Evolutionary conservation across 1,284 basidiomycete species (phyloP).

Genomic region (Cryptococcus wingfieldii): DNA sequence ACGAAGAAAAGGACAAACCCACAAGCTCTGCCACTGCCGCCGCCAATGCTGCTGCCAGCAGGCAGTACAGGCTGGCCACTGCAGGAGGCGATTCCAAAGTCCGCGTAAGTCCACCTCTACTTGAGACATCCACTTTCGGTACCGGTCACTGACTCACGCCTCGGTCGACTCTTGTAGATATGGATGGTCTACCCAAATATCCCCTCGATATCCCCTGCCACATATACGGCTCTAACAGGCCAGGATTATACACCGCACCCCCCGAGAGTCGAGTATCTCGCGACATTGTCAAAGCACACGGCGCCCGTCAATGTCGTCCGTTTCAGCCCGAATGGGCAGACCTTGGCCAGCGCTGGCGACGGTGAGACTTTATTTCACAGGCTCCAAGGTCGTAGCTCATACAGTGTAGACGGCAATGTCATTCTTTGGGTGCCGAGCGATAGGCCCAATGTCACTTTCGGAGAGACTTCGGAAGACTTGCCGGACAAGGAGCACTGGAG

Average conservation of each 20-base stretch:
- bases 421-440: slow-evolving; percentile 88
- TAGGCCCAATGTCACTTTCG: slow-evolving; percentile 69
- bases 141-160: background rate
- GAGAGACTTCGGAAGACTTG: slow-evolving; percentile 69
- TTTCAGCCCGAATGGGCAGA: slow-evolving; percentile 91
- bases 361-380: slow-evolving; percentile 56
- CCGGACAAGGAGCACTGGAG: slow-evolving; percentile 96
- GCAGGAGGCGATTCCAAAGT: slow-evolving; percentile 97
- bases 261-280: slow-evolving; percentile 92
- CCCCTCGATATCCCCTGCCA: slow-evolving; percentile 54
- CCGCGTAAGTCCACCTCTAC: slow-evolving; percentile 59
- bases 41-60: slow-evolving; percentile 38
- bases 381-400: slow-evolving; percentile 1
- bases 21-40: background rate
- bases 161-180: slow-evolving; percentile 54
- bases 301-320: slow-evolving; percentile 95
- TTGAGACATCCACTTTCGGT: background rate
- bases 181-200: slow-evolving; percentile 95
- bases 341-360: slow-evolving; percentile 89
- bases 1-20: slow-evolving; percentile 21
- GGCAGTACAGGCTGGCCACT: slow-evolving; percentile 82
- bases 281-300: slow-evolving; percentile 88
- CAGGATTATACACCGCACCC: slow-evolving; percentile 56
- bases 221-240: slow-evolving; percentile 57
- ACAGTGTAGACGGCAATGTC: slow-evolving; percentile 79